These are phyloP conservation scores for Metschnikowia corniflorae DNA, from an alignment of 805 yeast species.

Conservation along the genomic window DNA sequence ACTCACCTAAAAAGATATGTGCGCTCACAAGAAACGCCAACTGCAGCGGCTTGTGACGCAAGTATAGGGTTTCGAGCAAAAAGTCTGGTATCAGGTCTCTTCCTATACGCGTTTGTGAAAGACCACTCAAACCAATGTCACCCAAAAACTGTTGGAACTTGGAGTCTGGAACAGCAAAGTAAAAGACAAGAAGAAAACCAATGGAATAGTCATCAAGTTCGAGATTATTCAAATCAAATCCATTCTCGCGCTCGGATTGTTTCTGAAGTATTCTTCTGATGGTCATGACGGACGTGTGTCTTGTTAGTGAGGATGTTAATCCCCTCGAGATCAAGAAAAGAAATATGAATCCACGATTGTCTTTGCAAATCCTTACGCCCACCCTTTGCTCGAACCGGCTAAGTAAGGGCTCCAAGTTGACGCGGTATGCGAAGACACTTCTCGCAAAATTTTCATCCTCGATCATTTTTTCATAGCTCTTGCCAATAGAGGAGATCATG, in stretches of 20 bases:
- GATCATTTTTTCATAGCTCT: conserved; percentile 24
- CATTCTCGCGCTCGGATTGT: not conserved
- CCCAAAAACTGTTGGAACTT: conserved; percentile 23
- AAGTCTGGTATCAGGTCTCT: conserved; percentile 26
- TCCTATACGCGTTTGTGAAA: conserved; percentile 8
- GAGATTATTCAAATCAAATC: not conserved
- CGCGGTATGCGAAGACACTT: conserved; percentile 29
- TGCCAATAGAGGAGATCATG: conserved; percentile 22
- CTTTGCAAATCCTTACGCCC: conserved; percentile 35
- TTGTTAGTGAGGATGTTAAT: conserved; percentile 53
- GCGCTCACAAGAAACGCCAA: conserved; percentile 30
- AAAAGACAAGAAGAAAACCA: conserved; percentile 30
- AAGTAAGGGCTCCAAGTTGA: conserved; percentile 40
- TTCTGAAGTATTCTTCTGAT: not conserved
- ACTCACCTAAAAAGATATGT: conserved; percentile 24
- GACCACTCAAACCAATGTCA: conserved; percentile 20
- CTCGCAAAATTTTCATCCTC: conserved; percentile 25
- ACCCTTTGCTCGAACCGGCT: conserved; percentile 41
- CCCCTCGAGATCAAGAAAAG: conserved; percentile 53
- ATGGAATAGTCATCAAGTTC: conserved; percentile 3
- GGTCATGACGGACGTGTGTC: conserved; percentile 39
- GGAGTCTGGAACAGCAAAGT: conserved; percentile 25
- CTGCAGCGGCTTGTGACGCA: conserved; percentile 19
- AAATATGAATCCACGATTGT: conserved; percentile 51
- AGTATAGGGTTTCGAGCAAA: conserved; percentile 24